Percentiles rank a stretch among this genome's conserved stretches.
Conservation (phyloP, 2,329 filamentous ascomycete species). For the Pseudogymnoascus sp. region DNA sequence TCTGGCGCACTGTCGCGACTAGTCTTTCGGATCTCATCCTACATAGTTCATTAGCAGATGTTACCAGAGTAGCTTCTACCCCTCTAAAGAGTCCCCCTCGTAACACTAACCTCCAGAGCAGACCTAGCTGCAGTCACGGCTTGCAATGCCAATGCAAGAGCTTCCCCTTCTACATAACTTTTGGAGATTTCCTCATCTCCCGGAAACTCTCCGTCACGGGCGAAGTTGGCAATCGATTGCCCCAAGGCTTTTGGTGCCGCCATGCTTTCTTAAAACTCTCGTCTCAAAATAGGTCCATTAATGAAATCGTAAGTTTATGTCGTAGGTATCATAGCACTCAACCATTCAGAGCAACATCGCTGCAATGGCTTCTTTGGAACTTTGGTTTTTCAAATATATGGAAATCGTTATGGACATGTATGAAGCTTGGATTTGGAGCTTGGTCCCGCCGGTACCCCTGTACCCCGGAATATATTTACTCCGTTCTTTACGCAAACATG, state of each 20-base stretch:
- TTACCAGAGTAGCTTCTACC: background rate
- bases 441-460: background rate
- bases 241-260: conserved; percentile 38
- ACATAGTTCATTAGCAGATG: conserved; percentile 15
- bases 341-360: background rate
- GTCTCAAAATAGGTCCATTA: background rate
- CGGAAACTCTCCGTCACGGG: conserved; percentile 41
- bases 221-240: conserved; percentile 57
- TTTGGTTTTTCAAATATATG: background rate
- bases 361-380: conserved; percentile 31
- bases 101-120: conserved; percentile 30
- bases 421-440: conserved; percentile 4
- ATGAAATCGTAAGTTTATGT: background rate
- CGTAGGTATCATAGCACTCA: background rate
- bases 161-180: conserved; percentile 20
- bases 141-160: conserved; percentile 36
- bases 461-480: background rate
- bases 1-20: conserved; percentile 72
- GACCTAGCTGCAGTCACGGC: conserved; percentile 37
- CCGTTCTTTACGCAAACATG: background rate
- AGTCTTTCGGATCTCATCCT: conserved; percentile 67
- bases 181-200: conserved; percentile 38
- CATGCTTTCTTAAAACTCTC: conserved; percentile 1
- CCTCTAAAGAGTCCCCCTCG: background rate
- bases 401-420: conserved; percentile 8